Evolutionary conservation across 441 rosid species (phyloP).

Genomic region (Jatropha multifida): DNA sequence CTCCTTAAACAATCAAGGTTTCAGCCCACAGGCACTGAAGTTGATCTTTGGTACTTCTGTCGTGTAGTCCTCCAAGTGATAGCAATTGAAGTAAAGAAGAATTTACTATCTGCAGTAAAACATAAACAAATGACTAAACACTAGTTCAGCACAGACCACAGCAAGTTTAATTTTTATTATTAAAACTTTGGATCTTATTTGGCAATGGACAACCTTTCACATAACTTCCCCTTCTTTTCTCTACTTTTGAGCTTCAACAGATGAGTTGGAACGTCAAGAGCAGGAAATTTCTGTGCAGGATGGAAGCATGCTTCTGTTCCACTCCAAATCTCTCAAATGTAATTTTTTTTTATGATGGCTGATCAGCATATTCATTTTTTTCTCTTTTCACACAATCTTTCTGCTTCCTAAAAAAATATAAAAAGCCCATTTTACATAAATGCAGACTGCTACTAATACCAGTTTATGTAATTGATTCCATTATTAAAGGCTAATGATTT

Average conservation of each 20-base stretch:
- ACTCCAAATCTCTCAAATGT: background rate
- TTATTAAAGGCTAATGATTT: background rate
- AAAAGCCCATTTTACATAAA: background rate
- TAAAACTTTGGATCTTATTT: background rate
- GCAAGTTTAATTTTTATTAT: too few relatives aligned
- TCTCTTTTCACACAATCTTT: background rate
- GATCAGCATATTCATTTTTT: background rate
- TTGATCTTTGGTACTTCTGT: constrained; percentile 29
- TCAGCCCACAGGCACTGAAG: constrained; percentile 45
- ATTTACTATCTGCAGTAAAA: constrained; percentile 38
- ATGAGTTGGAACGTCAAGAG: background rate
- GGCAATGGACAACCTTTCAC: background rate
- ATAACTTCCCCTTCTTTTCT: background rate
- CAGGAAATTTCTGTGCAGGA: background rate
- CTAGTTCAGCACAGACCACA: too few relatives aligned
- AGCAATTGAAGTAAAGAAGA: constrained; percentile 42
- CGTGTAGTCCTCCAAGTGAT: constrained; percentile 28
- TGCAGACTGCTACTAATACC: background rate
- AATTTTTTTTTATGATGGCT: background rate
- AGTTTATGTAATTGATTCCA: background rate
- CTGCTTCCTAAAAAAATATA: background rate
- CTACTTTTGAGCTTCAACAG: background rate
- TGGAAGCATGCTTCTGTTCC: too few relatives aligned
- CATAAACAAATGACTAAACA: background rate
- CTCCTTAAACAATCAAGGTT: constrained; percentile 38